These are phyloP conservation scores for Delonix regia DNA, from an alignment of 306 rosid genomes.

Conservation along the genomic window DNA sequence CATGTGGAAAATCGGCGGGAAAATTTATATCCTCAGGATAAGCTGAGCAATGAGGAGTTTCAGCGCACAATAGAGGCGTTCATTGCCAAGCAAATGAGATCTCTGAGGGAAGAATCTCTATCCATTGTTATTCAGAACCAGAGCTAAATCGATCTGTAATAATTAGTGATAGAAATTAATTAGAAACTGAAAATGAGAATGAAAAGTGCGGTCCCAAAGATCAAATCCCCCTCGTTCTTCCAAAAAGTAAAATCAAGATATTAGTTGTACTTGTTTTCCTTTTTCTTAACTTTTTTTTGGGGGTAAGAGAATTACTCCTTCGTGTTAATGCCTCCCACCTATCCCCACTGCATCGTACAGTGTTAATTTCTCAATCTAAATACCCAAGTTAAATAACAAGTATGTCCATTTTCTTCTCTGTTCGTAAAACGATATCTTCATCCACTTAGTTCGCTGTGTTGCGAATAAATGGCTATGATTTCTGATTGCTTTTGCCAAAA, in stretches of 20 bases:
- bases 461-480: background rate
- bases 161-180: slow-evolving; percentile 4
- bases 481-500: background rate
- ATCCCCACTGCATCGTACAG: slow-evolving; percentile 29
- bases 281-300: background rate
- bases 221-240: background rate
- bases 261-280: slow-evolving; percentile 12
- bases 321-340: slow-evolving; percentile 3
- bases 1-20: slow-evolving; percentile 20
- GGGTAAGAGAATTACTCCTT: slow-evolving; percentile 3
- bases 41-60: slow-evolving; percentile 79
- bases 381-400: background rate
- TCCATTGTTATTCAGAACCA: slow-evolving; percentile 55
- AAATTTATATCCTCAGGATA: slow-evolving; percentile 44
- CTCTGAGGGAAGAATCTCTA: slow-evolving; percentile 63
- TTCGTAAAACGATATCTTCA: background rate
- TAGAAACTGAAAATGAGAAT: background rate
- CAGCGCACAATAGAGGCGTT: slow-evolving; percentile 74
- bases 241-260: background rate
- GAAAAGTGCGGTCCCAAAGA: slow-evolving; percentile 9
- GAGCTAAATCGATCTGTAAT: background rate
- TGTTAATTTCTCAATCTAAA: slow-evolving; percentile 10
- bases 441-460: background rate
- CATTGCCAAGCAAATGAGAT: slow-evolving; percentile 77
- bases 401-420: background rate